A percentile compares a stretch with the other conserved stretches of the same genome.
Conservation (phyloP, 192 early-diverging fungal genomes). For the Phlyctochytrium planicorne region DNA sequence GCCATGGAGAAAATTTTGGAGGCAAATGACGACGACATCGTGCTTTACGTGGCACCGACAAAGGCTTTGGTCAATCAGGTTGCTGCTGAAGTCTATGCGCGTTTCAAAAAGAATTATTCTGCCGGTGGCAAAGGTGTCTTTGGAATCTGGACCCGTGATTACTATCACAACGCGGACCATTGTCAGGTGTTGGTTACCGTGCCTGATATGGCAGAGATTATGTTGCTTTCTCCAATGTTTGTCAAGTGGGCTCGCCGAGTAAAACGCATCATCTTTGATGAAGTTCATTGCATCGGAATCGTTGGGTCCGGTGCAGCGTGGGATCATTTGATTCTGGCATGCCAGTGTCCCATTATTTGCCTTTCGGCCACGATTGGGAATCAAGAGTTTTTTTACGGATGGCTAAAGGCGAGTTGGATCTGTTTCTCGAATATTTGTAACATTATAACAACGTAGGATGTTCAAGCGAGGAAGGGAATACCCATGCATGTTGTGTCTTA, state of each 20-base stretch:
- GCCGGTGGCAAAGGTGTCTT: slow-evolving; percentile 22
- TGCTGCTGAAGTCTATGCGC: slow-evolving; percentile 43
- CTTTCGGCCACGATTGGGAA: too few relatives aligned
- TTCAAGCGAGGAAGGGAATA: too few relatives aligned
- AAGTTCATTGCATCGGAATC: too few relatives aligned
- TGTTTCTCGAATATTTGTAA: too few relatives aligned
- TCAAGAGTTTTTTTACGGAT: too few relatives aligned
- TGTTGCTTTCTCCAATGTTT: slow-evolving; percentile 23
- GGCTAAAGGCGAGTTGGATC: too few relatives aligned
- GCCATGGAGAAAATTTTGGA: slow-evolving; percentile 48
- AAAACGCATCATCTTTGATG: slow-evolving; percentile 50
- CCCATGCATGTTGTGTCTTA: too few relatives aligned
- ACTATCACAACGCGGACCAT: slow-evolving; percentile 22
- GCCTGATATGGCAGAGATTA: slow-evolving; percentile 35
- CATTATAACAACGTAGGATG: too few relatives aligned
- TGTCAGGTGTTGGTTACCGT: slow-evolving; percentile 47
- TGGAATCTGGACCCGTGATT: slow-evolving; percentile 43
- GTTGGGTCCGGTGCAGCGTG: too few relatives aligned
- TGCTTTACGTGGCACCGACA: slow-evolving; percentile 49
- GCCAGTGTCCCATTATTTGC: too few relatives aligned
- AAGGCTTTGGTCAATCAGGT: slow-evolving; percentile 50
- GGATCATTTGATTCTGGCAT: too few relatives aligned
- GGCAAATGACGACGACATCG: slow-evolving; percentile 34
- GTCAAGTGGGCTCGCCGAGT: slow-evolving; percentile 28
- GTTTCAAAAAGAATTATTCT: slow-evolving; percentile 38